Conservation (phyloP, 441 rosid genomes). For the Biscutella auriculata region DNA sequence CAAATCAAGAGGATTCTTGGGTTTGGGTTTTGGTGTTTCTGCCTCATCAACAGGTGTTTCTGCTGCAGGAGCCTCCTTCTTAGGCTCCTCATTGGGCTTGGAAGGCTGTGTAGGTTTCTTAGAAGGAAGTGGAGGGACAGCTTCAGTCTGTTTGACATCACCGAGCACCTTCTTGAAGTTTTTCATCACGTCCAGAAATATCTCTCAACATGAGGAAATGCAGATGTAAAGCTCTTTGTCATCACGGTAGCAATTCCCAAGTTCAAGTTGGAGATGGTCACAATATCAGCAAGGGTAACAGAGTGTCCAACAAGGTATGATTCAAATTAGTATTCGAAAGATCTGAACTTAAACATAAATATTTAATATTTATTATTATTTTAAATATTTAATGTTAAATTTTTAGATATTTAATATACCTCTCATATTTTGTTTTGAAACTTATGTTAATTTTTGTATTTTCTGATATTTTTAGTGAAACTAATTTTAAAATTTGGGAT, state of each 20-base stretch:
- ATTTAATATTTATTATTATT: too few species aligned
- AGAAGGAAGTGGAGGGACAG: slow-evolving; percentile 43
- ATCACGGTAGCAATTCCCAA: slow-evolving; percentile 36
- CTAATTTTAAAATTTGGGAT: too few species aligned
- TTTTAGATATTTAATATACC: too few species aligned
- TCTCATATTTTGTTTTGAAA: too few species aligned
- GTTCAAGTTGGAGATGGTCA: slow-evolving; percentile 59
- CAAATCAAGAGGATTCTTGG: slow-evolving; percentile 88
- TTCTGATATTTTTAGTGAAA: too few species aligned
- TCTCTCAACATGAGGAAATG: slow-evolving; percentile 88
- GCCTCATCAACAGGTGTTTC: slow-evolving; percentile 57
- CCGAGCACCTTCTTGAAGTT: slow-evolving; percentile 69
- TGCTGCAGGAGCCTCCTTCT: slow-evolving; percentile 45
- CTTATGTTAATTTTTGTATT: too few species aligned
- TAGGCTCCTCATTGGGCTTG: slow-evolving; percentile 52
- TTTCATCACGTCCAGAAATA: slow-evolving; percentile 95
- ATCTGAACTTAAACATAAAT: too few species aligned
- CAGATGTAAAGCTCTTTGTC: slow-evolving; percentile 74
- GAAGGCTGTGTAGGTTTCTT: slow-evolving; percentile 57
- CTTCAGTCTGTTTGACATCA: slow-evolving; percentile 62
- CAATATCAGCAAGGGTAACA: slow-evolving; percentile 73
- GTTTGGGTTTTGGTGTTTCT: slow-evolving; percentile 82
- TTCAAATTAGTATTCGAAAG: too few species aligned
- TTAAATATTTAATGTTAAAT: too few species aligned
- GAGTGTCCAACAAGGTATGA: slow-evolving; percentile 77